Conservation (phyloP, 192 early-diverging fungal genomes). For the Mortierella antarctica region DNA sequence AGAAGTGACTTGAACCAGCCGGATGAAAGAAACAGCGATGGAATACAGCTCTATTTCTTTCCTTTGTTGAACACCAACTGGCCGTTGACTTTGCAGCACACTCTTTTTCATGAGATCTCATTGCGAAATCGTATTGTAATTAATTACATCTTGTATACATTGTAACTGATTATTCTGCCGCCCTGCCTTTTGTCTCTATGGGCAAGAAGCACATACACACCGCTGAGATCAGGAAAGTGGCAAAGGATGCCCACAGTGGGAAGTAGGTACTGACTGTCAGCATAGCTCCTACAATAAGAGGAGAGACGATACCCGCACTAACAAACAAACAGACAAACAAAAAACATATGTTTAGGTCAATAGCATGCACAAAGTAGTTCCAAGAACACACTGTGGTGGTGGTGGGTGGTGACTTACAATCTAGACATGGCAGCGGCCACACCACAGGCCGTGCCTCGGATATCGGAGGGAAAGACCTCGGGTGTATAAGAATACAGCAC, state of each 20-base stretch:
- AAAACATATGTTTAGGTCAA: background rate
- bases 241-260: slow-evolving; percentile 75
- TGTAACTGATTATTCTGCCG: slow-evolving; percentile 29
- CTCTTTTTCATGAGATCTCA: too few relatives aligned
- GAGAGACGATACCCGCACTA: slow-evolving; percentile 77
- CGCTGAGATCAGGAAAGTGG: slow-evolving; percentile 65
- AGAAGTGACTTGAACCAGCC: too few relatives aligned
- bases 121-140: too few relatives aligned
- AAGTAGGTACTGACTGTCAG: slow-evolving; percentile 64
- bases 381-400: background rate
- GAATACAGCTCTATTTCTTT: too few relatives aligned
- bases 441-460: slow-evolving; percentile 84
- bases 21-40: too few relatives aligned
- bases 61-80: too few relatives aligned
- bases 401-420: slow-evolving; percentile 51
- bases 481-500: slow-evolving; percentile 91
- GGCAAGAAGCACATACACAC: slow-evolving; percentile 77
- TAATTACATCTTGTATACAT: too few relatives aligned
- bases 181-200: slow-evolving; percentile 69
- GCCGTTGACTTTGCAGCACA: too few relatives aligned
- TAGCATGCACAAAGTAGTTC: background rate
- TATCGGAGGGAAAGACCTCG: slow-evolving; percentile 81
- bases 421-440: slow-evolving; percentile 81
- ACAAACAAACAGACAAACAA: too few relatives aligned
- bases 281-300: slow-evolving; percentile 76